Percentiles rank a stretch among this genome's conserved stretches.
These are phyloP conservation scores for Leccinellum luteum DNA, from an alignment of 768 basidiomycete species.

Conservation along the genomic window DNA sequence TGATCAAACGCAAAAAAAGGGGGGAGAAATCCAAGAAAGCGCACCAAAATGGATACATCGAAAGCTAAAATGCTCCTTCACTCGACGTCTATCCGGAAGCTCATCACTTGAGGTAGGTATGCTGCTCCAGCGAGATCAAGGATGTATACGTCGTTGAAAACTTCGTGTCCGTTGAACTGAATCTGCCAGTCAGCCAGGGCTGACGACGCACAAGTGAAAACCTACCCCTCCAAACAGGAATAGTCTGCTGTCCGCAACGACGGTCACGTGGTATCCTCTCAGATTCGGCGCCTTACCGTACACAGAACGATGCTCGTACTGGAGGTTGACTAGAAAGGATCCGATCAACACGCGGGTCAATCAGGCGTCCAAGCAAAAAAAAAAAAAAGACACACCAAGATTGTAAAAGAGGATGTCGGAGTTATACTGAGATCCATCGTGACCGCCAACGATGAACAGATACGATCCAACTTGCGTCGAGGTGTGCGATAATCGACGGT, in stretches of 20 bases:
- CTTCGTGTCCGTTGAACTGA: slow-evolving; percentile 71
- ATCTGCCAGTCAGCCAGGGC: slow-evolving; percentile 12
- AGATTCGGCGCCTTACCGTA: slow-evolving; percentile 66
- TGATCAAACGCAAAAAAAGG: background rate
- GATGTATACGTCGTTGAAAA: slow-evolving; percentile 82
- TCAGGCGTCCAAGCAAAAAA: background rate
- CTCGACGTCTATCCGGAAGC: slow-evolving; percentile 55
- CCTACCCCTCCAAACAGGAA: slow-evolving; percentile 78
- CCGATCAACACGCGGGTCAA: background rate
- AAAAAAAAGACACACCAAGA: slow-evolving; percentile 55
- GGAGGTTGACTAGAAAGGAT: slow-evolving; percentile 62
- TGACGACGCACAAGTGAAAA: slow-evolving; percentile 1
- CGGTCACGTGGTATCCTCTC: slow-evolving; percentile 82
- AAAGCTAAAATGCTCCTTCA: slow-evolving; percentile 10
- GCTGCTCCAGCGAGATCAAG: slow-evolving; percentile 85
- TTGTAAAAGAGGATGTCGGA: slow-evolving; percentile 82
- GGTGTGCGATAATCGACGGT: slow-evolving; percentile 78
- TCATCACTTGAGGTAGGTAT: slow-evolving; percentile 87
- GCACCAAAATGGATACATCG: background rate
- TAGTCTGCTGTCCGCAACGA: slow-evolving; percentile 80
- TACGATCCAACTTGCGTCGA: slow-evolving; percentile 91
- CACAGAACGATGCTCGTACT: slow-evolving; percentile 73
- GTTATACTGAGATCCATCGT: slow-evolving; percentile 74
- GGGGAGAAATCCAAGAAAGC: background rate
- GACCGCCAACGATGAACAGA: slow-evolving; percentile 86